Evolutionary conservation across 495 filamentous ascomycete species (phyloP).

Genomic region (Halenospora varia): DNA sequence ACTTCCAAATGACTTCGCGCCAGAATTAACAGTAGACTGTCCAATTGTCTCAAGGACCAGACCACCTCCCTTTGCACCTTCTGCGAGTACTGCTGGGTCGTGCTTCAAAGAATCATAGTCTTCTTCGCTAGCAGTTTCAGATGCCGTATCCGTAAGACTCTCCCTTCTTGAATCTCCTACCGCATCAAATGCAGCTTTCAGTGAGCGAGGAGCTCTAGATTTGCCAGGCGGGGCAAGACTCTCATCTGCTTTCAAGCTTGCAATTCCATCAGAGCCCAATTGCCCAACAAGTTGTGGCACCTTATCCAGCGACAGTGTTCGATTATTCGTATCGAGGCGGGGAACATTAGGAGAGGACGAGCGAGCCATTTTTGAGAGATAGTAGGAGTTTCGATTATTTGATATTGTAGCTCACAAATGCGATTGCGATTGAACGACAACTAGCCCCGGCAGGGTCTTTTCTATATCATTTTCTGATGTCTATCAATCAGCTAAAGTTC

Average conservation of each 20-base stretch:
- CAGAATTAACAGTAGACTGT: neutral
- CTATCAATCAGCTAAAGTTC: too few species aligned
- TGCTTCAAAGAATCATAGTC: conserved; percentile 30
- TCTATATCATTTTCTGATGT: too few species aligned
- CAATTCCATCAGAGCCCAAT: conserved; percentile 17
- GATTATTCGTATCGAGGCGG: neutral
- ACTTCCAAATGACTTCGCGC: conserved; percentile 5
- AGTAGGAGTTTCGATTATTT: neutral
- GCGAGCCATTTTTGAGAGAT: neutral
- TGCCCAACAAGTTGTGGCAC: conserved; percentile 18
- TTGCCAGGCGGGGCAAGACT: neutral
- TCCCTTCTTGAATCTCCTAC: neutral
- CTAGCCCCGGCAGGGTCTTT: too few species aligned
- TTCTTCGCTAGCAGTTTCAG: conserved; percentile 28
- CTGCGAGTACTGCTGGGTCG: conserved; percentile 19
- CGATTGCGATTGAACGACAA: too few species aligned
- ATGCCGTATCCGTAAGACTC: conserved; percentile 5
- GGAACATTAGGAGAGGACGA: neutral
- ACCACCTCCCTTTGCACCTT: conserved; percentile 20
- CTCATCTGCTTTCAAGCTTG: conserved; percentile 9
- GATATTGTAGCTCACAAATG: too few species aligned
- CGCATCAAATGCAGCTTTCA: conserved; percentile 17
- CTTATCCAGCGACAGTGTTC: conserved; percentile 7
- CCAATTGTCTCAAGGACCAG: conserved; percentile 8
- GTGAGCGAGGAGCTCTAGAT: conserved; percentile 9